A percentile compares a stretch with the other conserved stretches of the same genome.
Evolutionary conservation across 2,329 filamentous ascomycete genomes (phyloP).

Genomic region (Apiospora sp.): DNA sequence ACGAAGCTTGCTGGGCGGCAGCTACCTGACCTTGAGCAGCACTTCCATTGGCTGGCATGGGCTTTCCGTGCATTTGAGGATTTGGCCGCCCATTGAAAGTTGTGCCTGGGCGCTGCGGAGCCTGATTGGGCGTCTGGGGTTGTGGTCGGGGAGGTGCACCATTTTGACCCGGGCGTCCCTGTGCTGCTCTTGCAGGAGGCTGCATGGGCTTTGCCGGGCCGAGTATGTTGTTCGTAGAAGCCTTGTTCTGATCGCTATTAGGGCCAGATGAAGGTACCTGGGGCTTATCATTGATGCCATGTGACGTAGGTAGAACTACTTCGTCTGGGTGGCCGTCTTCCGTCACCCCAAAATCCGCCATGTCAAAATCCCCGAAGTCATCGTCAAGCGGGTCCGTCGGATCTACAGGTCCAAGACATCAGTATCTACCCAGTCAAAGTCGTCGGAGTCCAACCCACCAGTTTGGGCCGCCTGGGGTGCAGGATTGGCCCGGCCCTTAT

Average conservation of each 20-base stretch:
- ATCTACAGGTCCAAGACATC: constrained; percentile 44
- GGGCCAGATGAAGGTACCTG: constrained; percentile 33
- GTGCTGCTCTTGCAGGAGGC: constrained; percentile 43
- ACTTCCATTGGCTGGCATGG: constrained; percentile 3
- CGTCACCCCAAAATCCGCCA: constrained; percentile 76
- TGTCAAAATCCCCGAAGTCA: constrained; percentile 70
- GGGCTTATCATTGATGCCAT: constrained; percentile 38
- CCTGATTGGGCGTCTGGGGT: constrained; percentile 48
- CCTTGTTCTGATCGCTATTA: constrained; percentile 37
- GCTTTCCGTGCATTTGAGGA: constrained; percentile 23
- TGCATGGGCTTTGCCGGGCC: constrained; percentile 44
- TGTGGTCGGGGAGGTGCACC: constrained; percentile 36
- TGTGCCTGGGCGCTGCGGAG: constrained; percentile 36
- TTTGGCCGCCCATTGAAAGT: constrained; percentile 38
- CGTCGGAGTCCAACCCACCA: constrained; percentile 57
- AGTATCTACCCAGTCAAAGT: constrained; percentile 44
- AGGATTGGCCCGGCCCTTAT: constrained; percentile 40
- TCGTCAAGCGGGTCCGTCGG: constrained; percentile 42
- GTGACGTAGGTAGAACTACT: constrained; percentile 62
- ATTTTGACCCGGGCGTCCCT: constrained; percentile 27
- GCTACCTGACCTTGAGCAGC: constrained; percentile 26
- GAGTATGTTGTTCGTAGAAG: constrained; percentile 36
- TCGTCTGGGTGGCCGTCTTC: constrained; percentile 80
- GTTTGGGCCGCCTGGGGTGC: constrained; percentile 33
- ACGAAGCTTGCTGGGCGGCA: constrained; percentile 36